Conservation (phyloP, 1,284 basidiomycete species). For the Marasmius oreades region DNA sequence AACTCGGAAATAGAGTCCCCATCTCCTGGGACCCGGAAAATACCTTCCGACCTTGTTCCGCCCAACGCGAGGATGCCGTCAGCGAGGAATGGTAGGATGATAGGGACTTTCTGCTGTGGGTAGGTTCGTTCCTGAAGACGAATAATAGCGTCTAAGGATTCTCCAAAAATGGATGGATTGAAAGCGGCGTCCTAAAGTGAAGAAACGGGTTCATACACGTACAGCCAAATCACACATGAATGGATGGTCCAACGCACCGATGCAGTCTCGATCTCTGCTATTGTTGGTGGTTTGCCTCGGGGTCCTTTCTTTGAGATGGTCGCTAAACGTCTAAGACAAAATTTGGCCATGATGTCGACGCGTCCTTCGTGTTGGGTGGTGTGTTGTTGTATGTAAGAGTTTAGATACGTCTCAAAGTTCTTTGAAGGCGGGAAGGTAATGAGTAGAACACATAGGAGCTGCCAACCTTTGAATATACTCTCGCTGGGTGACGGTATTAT, state of each 20-base stretch:
- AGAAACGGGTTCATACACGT: neutral
- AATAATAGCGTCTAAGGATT: slow-evolving; percentile 80
- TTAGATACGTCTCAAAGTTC: slow-evolving; percentile 82
- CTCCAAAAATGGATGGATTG: slow-evolving; percentile 90
- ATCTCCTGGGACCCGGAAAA: slow-evolving; percentile 89
- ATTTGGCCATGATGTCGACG: slow-evolving; percentile 86
- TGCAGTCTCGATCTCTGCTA: slow-evolving; percentile 85
- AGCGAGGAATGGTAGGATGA: slow-evolving; percentile 88
- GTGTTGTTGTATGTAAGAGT: slow-evolving; percentile 70
- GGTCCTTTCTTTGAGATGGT: slow-evolving; percentile 78
- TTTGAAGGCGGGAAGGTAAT: slow-evolving; percentile 89
- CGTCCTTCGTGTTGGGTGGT: slow-evolving; percentile 66
- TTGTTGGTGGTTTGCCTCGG: slow-evolving; percentile 74
- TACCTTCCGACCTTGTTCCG: slow-evolving; percentile 80
- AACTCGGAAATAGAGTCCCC: slow-evolving; percentile 81
- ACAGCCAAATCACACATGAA: neutral
- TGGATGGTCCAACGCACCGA: slow-evolving; percentile 46
- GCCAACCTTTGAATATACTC: slow-evolving; percentile 86
- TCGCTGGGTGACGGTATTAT: slow-evolving; percentile 45
- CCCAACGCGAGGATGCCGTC: slow-evolving; percentile 88
- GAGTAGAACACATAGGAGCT: slow-evolving; percentile 83
- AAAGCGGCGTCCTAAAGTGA: slow-evolving; percentile 78
- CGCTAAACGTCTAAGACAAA: slow-evolving; percentile 71
- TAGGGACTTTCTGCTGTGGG: slow-evolving; percentile 79
- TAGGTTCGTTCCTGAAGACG: slow-evolving; percentile 82